Base-by-base conservation (phyloP, 1,139 yeast species). In the Pneumocystis murina region DNA sequence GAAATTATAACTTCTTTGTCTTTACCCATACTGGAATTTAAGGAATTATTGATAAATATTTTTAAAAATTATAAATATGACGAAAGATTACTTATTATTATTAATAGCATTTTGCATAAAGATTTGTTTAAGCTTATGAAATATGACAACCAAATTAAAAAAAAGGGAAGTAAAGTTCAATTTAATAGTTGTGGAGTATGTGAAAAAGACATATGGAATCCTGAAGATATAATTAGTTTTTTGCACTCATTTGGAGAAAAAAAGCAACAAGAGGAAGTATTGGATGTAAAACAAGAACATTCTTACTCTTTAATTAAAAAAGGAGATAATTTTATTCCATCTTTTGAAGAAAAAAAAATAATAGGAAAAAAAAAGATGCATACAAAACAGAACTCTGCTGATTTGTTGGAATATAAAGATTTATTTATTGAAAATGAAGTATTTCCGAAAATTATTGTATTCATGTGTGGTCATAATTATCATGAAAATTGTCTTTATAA, bases 31-130 rank as follows among this genome's bases (percentile, higher is more conserved):
- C 80, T 83, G 0, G 84, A 84, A 68, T 81, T 86, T n/a, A 75
- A 86, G 48, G 78, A 79, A 1, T 81, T 86, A 10, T 74, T 87
- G 20, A 80, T 79, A 59, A 89, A 86, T 64, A 80, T 86, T 6
- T 84, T 85, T 67, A 73, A 83, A 6, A 84, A 89, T 0, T 84
- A 84, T 69, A 76, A 82, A 1, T 84, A 84, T 69, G 92, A 87
- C 68, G 79, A 79, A 63, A 82, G 80, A 64, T 80, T 85, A 68
- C 73, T 84, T 38, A 73, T 75, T n/a, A 78, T 84, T 4, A 79
- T 84, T 1, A 76, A 84, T 59, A 74, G 75, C 57, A 75, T 86
- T 68, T 74, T 86, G 33, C 83, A 84, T 68, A 76, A 76, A 48
- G 85, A 81, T 64, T 80, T 84, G 2, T 80, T 60, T 60, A 20